Conservation (phyloP, 163 green algal genomes). For the Scenedesmus sp. region DNA sequence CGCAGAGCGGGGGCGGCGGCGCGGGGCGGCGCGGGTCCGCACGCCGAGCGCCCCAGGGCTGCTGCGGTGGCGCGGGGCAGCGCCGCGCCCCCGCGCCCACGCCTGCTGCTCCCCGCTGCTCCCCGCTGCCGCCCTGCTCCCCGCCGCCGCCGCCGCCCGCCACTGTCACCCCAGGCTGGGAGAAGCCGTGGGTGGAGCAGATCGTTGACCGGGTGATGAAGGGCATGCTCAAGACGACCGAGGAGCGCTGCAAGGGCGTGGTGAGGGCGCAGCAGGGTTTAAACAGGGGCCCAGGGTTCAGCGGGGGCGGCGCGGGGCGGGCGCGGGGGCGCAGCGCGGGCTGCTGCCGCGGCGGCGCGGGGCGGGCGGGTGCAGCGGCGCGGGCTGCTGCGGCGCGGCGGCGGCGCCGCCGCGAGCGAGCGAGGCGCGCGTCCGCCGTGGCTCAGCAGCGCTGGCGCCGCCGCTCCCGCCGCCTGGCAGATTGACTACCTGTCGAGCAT, state of each 20-base stretch:
- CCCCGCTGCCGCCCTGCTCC: neutral
- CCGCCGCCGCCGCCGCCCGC: too few species aligned
- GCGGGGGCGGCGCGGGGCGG: neutral
- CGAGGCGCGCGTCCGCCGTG: too few species aligned
- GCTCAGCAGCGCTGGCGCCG: too few species aligned
- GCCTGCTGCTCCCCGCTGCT: too few species aligned
- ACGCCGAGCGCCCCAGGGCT: neutral
- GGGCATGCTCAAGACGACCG: conserved; percentile 65
- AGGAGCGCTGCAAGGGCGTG: conserved; percentile 64
- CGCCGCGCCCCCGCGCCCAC: neutral
- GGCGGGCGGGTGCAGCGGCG: neutral
- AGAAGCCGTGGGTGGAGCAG: conserved; percentile 74
- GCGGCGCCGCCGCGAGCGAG: too few species aligned
- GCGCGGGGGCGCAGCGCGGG: neutral
- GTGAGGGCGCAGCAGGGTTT: conserved; percentile 45
- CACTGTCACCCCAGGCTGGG: conserved; percentile 55
- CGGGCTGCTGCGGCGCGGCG: neutral
- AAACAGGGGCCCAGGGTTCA: neutral
- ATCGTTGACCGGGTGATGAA: conserved; percentile 75
- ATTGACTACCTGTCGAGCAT: conserved; percentile 59
- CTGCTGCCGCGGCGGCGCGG: neutral
- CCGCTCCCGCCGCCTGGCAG: conserved; percentile 23
- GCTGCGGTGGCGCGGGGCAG: neutral
- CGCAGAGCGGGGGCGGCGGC: neutral
- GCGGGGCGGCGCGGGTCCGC: neutral